Evolutionary conservation across 805 yeast species (phyloP), one percentile per base, ranked within the genome.

Genomic region (Isabelozyma pseudorhagii): DNA sequence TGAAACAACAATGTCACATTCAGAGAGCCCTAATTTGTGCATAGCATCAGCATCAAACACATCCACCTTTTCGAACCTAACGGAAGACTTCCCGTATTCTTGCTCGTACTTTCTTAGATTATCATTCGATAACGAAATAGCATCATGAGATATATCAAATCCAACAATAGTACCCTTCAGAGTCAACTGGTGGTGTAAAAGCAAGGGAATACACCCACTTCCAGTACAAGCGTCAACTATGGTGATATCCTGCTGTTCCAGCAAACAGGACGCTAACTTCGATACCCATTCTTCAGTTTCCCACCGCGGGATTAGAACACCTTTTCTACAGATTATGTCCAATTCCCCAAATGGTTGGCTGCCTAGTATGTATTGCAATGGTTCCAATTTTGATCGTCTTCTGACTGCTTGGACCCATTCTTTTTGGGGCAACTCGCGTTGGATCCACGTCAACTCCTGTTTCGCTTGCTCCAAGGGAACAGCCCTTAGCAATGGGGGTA

Each of bases 231-330:
- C 72, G 67, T 92, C 97, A 8, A 87, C 53, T 2, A 84, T 65
- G 1, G 50, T 57, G 18, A 75, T 46, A 3, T 49, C 21, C 27
- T 27, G 5, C 45, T 15, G 55, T 18, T 39, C 43, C 36, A 13
- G n/a, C 17, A 48, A 11, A 14, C 38, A 29, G 17, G 51, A 51
- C 0, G 71, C 65, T 17, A 87, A 61, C 48, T 74, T 75, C 28
- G 69, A 36, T 8, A 79, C 72, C 97, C 97, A 93, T 60, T 90
- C 96, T 63, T 93, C 98, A 0, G 99, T 93, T 62, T 93, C 99
- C 87, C 93, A 84, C 45, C 99, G 69, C 0, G 99, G 98, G 27
- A 93, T 92, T 51, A 93, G 69, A 1, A 90, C 97, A 0, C 83
- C 83, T 1, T 70, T 71, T 28, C 66, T 58, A 58, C 97, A 89